Percentiles rank a stretch among this genome's conserved stretches.
Evolutionary conservation across 176 grass and related monocot genomes (phyloP).

Genomic region (Elaeis guineensis): DNA sequence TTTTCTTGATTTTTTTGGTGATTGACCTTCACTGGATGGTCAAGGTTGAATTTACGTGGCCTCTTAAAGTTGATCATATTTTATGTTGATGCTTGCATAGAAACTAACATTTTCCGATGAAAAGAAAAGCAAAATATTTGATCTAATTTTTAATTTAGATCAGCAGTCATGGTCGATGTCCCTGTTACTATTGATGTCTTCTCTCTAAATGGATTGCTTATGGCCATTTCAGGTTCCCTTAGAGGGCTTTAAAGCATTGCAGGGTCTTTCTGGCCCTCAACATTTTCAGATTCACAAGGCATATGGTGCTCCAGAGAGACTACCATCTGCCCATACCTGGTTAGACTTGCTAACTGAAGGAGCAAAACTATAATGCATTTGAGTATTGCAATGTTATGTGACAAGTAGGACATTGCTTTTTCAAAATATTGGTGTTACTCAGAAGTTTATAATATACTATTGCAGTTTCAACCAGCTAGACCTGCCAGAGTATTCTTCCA

Average conservation of each 20-base stretch:
- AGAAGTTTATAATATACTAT: conserved; percentile 67
- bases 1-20: too few relatives aligned
- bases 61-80: too few relatives aligned
- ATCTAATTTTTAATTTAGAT: too few relatives aligned
- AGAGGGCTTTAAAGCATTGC: conserved; percentile 76
- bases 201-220: too few relatives aligned
- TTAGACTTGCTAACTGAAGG: conserved; percentile 22
- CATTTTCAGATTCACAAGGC: conserved; percentile 85
- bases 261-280: conserved; percentile 80
- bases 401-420: conserved; percentile 67
- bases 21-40: too few relatives aligned
- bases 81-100: too few relatives aligned
- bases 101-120: too few relatives aligned
- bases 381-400: conserved; percentile 54
- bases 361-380: neutral
- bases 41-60: too few relatives aligned
- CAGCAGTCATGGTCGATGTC: too few relatives aligned
- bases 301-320: conserved; percentile 72
- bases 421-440: conserved; percentile 67
- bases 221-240: conserved; percentile 49
- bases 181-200: too few relatives aligned
- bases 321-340: conserved; percentile 87
- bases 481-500: conserved; percentile 64
- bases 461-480: conserved; percentile 90
- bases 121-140: too few relatives aligned